Evolutionary conservation across 2,329 filamentous ascomycete species (phyloP), one percentile per base, ranked within the genome.

Genomic region (Botrytis paeoniae): DNA sequence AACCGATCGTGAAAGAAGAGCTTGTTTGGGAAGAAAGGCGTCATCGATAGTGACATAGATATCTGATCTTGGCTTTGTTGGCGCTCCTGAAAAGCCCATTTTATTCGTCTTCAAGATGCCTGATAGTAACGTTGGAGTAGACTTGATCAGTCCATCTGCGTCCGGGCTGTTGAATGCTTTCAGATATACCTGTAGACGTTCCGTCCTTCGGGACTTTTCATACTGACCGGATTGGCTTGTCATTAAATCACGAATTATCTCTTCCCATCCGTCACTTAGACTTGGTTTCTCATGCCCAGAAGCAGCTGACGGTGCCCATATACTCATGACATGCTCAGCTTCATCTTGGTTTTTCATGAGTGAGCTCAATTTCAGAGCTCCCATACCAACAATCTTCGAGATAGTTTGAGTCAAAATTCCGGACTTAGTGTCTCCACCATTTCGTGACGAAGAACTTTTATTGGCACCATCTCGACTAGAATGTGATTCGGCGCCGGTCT

Each of bases 81-180:
- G 95, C 2, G 95, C 95, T 20, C 95, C 95, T 5, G 95, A 93
- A 81, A 99, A 98, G 2, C 95, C 96, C 81, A 98, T 95, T 81
- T 96, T 96, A 78, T 87, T 92, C 0, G 95, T 97, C 81, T 92
- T 92, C 73, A 87, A 87, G 74, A 98, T 89, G 69, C 92, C 91
- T 69, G 97, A 92, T 22, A 99, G 88, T 22, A 97, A 84, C 0
- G 95, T 98, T 0, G 96, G 96, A 4, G 94, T 97, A 65, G 92
- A 90, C 79, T 92, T 93, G 79, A 98, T 92, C 59, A 99, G 87
- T 0, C 84, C 85, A 76, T 97, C 94, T 1, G 94, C 90, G 78
- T 98, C 94, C 1, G 89, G 85, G 78, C 92, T 88, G 51, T 89
- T 87, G 81, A 98, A 98, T 1, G 92, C 87, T 77, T 91, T 92